Percentiles rank a stretch among this genome's conserved stretches.
These are phyloP conservation scores for Ogataea methylovora DNA, from an alignment of 805 yeast genomes.

Conservation along the genomic window DNA sequence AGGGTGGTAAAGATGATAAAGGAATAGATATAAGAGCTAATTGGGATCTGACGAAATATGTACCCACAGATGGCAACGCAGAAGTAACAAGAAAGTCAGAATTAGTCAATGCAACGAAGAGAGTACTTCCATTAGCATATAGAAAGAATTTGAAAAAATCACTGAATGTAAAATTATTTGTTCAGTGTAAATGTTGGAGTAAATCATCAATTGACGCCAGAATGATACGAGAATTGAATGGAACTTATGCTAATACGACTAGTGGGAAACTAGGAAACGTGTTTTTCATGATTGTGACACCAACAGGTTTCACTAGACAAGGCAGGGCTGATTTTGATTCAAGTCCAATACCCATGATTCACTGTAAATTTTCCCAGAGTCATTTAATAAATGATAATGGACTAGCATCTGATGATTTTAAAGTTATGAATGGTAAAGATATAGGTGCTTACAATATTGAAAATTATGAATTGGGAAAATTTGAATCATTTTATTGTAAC, in stretches of 20 bases:
- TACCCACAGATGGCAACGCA: not conserved
- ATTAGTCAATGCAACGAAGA: slow-evolving; percentile 16
- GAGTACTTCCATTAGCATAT: slow-evolving; percentile 17
- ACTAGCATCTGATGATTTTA: slow-evolving; percentile 2
- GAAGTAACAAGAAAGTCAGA: slow-evolving; percentile 5
- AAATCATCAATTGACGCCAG: slow-evolving; percentile 35
- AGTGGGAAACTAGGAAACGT: slow-evolving; percentile 1
- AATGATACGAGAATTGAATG: slow-evolving; percentile 44
- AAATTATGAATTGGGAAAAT: slow-evolving; percentile 32
- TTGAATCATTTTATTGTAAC: slow-evolving; percentile 30
- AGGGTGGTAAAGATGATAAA: slow-evolving; percentile 50
- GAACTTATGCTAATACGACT: slow-evolving; percentile 30
- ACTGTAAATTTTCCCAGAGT: slow-evolving; percentile 31
- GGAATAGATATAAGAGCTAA: slow-evolving; percentile 50
- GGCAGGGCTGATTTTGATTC: slow-evolving; percentile 38
- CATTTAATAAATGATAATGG: slow-evolving; percentile 9
- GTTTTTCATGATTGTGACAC: slow-evolving; percentile 38
- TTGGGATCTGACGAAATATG: slow-evolving; percentile 31
- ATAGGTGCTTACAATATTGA: slow-evolving; percentile 25
- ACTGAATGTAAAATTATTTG: slow-evolving; percentile 33
- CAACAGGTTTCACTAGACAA: slow-evolving; percentile 38
- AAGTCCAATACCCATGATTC: slow-evolving; percentile 38
- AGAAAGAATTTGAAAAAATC: slow-evolving; percentile 11
- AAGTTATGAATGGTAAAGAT: too few relatives aligned
- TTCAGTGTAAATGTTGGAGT: slow-evolving; percentile 48